Conservation (phyloP, 2,329 filamentous ascomycete genomes). For the Cryphonectria carpinicola region DNA sequence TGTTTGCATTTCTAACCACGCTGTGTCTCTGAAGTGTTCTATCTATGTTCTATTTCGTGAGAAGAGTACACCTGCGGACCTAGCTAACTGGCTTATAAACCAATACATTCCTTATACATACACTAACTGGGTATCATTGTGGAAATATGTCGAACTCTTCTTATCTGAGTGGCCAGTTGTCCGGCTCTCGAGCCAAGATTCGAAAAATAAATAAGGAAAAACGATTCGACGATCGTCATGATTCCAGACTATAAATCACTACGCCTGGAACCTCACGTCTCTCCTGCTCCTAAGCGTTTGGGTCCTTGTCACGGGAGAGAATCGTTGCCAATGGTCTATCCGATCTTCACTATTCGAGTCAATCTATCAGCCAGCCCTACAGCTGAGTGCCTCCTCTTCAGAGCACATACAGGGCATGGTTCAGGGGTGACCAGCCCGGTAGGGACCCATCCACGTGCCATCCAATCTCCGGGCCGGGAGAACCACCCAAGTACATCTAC, state of each 20-base stretch:
- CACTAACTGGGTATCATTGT: neutral
- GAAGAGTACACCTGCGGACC: neutral
- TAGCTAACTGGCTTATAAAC: neutral
- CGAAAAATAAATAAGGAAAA: neutral
- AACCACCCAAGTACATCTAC: neutral
- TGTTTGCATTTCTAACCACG: neutral
- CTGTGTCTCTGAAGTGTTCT: neutral
- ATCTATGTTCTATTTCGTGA: neutral
- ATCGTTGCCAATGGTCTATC: constrained; percentile 3
- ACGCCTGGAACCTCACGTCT: neutral
- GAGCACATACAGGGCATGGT: constrained; percentile 7
- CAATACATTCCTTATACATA: neutral
- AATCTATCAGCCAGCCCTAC: neutral
- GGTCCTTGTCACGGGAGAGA: neutral
- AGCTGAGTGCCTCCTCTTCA: neutral
- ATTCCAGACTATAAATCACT: neutral
- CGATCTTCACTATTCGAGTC: neutral
- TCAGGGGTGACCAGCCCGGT: neutral
- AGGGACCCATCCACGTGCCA: neutral
- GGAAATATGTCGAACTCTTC: too few relatives aligned
- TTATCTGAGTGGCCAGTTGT: neutral
- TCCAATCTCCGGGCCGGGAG: constrained; percentile 7
- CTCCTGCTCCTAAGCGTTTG: neutral
- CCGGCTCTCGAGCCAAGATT: neutral
- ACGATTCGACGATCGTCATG: neutral